These are phyloP conservation scores for Chrysosporium queenslandicum DNA, from an alignment of 2,329 filamentous ascomycete species.

Conservation along the genomic window DNA sequence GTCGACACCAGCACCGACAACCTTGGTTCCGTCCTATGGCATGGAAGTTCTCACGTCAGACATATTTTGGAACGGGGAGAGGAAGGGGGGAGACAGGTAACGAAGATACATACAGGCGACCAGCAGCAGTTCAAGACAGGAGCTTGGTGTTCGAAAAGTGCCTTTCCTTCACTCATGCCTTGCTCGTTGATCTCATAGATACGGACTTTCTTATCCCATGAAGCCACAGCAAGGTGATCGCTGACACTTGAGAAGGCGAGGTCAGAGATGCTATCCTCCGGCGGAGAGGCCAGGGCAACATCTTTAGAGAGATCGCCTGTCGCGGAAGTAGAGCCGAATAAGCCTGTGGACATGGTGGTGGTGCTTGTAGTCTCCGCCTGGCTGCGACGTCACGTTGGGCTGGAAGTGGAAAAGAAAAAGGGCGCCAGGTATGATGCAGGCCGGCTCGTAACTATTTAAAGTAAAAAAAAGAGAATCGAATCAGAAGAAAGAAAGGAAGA, in stretches of 20 bases:
- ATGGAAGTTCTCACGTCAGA: constrained; percentile 3
- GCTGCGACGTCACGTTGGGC: no score
- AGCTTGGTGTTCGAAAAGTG: constrained; percentile 73
- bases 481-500: not conserved
- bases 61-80: no score
- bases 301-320: constrained; percentile 88
- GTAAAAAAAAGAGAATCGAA: not conserved
- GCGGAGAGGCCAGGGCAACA: constrained; percentile 64
- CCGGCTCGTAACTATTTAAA: not conserved
- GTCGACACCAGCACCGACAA: constrained; percentile 80
- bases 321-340: constrained; percentile 40
- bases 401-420: not conserved
- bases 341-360: constrained; percentile 12
- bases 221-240: constrained; percentile 80
- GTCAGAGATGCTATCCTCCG: constrained; percentile 82
- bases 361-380: not conserved
- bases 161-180: constrained; percentile 74
- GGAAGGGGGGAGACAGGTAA: constrained; percentile 11
- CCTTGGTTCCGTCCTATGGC: constrained; percentile 72
- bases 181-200: constrained; percentile 81
- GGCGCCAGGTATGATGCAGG: not conserved
- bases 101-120: constrained; percentile 58
- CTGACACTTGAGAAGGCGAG: constrained; percentile 66
- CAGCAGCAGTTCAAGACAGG: constrained; percentile 79
- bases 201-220: constrained; percentile 96